Evolutionary conservation across 768 basidiomycete genomes (phyloP).

Genomic region (Ephemerocybe angulata): DNA sequence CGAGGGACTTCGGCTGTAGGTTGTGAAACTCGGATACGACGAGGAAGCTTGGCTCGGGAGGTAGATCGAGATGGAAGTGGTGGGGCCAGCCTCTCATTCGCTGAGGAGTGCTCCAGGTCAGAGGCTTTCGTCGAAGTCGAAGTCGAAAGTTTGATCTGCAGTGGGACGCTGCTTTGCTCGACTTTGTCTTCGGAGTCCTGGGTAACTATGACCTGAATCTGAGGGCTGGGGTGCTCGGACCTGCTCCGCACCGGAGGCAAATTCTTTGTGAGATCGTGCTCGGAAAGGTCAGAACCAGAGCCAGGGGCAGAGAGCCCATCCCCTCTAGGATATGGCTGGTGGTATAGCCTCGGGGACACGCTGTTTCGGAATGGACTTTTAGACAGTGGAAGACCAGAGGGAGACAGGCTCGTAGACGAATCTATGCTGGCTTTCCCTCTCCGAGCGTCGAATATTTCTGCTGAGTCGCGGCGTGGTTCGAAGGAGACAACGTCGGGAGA

Average conservation of each 20-base stretch:
- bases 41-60: background rate
- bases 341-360: conserved; percentile 8
- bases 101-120: background rate
- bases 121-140: conserved; percentile 5
- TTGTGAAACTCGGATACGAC: conserved; percentile 24
- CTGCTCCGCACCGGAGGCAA: background rate
- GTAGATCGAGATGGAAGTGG: background rate
- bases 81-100: background rate
- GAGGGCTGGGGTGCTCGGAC: background rate
- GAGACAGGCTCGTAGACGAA: background rate
- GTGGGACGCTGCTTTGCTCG: background rate
- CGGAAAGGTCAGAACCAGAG: conserved; percentile 6
- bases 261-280: background rate
- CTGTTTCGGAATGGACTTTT: conserved; percentile 9
- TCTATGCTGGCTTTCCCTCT: background rate
- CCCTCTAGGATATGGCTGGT: background rate
- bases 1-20: conserved; percentile 22
- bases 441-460: background rate
- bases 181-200: background rate
- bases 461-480: background rate
- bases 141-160: conserved; percentile 3
- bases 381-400: conserved; percentile 14
- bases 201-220: conserved; percentile 5
- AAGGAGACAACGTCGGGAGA: conserved; percentile 2
- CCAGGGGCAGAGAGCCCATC: conserved; percentile 15